phyloP scores from a whole-genome alignment of 2,329 filamentous ascomycete genomes.

The Diaporthe vexans region DNA sequence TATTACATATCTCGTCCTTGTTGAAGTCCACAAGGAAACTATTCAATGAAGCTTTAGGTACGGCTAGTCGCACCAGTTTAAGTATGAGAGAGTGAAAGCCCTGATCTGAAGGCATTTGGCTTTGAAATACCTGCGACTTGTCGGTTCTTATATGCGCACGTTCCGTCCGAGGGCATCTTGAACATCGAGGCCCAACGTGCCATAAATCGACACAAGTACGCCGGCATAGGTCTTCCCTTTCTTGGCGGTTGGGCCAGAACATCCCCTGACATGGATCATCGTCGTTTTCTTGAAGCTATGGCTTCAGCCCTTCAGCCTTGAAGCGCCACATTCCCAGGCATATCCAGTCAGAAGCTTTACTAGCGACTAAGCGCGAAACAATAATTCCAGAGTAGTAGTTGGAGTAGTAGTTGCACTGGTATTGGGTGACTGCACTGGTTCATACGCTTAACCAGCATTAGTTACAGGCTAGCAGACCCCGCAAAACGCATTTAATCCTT shows the following conservation, averaged over 20 bases:
- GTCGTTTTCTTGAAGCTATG: neutral
- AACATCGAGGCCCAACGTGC: neutral
- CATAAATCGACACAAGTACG: neutral
- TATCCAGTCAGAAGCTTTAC: neutral
- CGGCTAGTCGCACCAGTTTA: neutral
- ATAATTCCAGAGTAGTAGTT: neutral
- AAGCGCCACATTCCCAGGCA: neutral
- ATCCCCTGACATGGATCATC: neutral
- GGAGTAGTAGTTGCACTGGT: too few relatives aligned
- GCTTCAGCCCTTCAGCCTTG: constrained; percentile 6
- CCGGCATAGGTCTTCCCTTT: neutral
- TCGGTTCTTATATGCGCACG: neutral
- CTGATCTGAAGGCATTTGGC: neutral
- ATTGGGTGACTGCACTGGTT: neutral
- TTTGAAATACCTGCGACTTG: neutral
- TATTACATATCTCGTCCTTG: neutral
- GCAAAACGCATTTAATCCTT: neutral
- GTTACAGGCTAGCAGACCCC: neutral
- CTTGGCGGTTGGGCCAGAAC: neutral
- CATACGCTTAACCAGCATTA: neutral
- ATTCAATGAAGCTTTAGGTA: neutral
- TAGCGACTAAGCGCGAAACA: neutral
- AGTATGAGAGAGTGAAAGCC: neutral
- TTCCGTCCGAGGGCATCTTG: neutral
- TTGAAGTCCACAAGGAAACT: neutral